Conservation (phyloP, 1,284 basidiomycete species). For the Ceratobasidium sp. region DNA sequence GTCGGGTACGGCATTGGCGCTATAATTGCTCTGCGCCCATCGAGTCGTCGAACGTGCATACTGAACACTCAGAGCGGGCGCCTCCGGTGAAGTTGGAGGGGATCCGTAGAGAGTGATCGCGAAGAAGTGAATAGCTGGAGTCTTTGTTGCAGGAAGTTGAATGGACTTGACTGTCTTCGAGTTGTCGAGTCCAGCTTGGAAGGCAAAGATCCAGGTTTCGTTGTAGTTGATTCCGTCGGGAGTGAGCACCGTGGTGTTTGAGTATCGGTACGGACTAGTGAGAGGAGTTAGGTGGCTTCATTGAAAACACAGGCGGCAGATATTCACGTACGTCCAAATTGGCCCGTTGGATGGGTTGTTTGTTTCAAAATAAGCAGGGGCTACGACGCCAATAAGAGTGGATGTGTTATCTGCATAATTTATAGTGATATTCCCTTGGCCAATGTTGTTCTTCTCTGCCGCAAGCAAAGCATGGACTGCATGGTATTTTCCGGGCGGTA, state of each 20-base stretch:
- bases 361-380: slow-evolving; percentile 14
- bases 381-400: slow-evolving; percentile 8
- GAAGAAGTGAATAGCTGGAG: slow-evolving; percentile 25
- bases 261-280: slow-evolving; percentile 4
- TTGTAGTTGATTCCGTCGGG: slow-evolving; percentile 26
- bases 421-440: slow-evolving; percentile 22
- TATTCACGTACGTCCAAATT: slow-evolving; percentile 22
- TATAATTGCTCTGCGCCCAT: slow-evolving; percentile 35
- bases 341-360: slow-evolving; percentile 23
- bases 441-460: slow-evolving; percentile 28
- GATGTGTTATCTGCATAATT: slow-evolving; percentile 23
- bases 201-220: slow-evolving; percentile 30
- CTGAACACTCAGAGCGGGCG: slow-evolving; percentile 14
- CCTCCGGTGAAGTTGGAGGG: neutral
- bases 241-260: slow-evolving; percentile 17
- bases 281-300: neutral
- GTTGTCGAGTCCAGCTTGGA: slow-evolving; percentile 22
- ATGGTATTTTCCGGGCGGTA: slow-evolving; percentile 12
- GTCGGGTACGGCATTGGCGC: slow-evolving; percentile 24
- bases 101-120: slow-evolving; percentile 19
- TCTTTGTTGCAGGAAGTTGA: slow-evolving; percentile 10
- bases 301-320: too few species aligned
- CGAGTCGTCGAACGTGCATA: slow-evolving; percentile 28
- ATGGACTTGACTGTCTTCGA: slow-evolving; percentile 1
- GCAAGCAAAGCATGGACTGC: slow-evolving; percentile 35